Base-by-base conservation (phyloP, 2,329 filamentous ascomycete genomes). In the Chaetomiaceae sp. region DNA sequence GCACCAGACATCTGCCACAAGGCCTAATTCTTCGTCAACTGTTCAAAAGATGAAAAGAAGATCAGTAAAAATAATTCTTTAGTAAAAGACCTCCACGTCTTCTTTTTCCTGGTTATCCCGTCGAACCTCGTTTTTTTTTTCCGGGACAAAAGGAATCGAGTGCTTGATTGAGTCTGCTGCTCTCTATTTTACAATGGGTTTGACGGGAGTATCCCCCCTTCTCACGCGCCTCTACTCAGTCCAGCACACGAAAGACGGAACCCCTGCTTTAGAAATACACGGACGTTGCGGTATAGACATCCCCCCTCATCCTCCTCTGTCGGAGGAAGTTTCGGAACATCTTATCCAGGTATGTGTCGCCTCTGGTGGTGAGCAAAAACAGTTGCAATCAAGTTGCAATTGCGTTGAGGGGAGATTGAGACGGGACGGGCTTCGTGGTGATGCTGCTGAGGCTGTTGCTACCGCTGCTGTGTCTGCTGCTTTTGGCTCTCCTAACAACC, bases 291-390 rank as follows among this genome's bases (percentile, higher is more conserved):
- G 60, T 65, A 65, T 64, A 63, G 58, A 64, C 62, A 64, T 60
- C 61, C 62, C 19, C 57, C 53, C 58, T 50, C 50, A 29, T 55
- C 59, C 61, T 62, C 57, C 91, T 95, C 83, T 95, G 91, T 82
- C 91, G 86, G 80, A 97, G 84, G 82, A 91, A 91, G 86, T 89
- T 95, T 81, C 92, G 90, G 84, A 96, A 95, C 92, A 97, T 96
- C 79, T 74, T 80, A 66, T 66, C 68, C 75, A 79, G 76, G 74
- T 73, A 69, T 75, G 67, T 76, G 69, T 72, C 69, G 73, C 76
- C 71, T 73, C 73, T 70, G 69, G 71, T 74, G 69, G 70, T 68
- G 75, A 73, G 65, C 71, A 72, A 73, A 75, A 75, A 75, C 81
- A 84, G 84, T 82, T 83, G 81, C 81, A 78, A 72, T 59, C 71